Evolutionary conservation across 202 grass and related monocot genomes (phyloP).

Genomic region (Zizania palustris): DNA sequence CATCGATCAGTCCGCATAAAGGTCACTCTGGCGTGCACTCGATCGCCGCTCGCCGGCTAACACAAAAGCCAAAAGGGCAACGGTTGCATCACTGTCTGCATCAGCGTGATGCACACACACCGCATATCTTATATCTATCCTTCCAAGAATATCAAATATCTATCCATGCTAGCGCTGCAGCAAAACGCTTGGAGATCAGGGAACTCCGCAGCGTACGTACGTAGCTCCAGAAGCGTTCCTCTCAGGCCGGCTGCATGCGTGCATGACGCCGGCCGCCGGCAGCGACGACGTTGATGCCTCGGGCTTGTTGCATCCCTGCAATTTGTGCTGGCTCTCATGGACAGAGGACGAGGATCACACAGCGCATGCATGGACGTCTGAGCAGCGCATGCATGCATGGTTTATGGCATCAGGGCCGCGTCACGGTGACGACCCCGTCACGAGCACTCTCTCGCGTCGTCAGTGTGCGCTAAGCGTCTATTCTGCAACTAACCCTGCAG

Average conservation of each 20-base stretch:
- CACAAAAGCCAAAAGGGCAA: no score
- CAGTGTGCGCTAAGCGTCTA: constrained; percentile 26
- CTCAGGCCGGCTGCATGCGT: constrained; percentile 2
- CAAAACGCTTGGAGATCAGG: not conserved
- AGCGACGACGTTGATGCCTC: constrained; percentile 2
- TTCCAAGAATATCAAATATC: not conserved
- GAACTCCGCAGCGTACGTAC: no score
- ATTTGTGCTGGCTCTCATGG: not conserved
- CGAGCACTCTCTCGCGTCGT: not conserved
- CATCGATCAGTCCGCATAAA: no score
- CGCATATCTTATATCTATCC: not conserved
- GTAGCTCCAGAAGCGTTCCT: constrained; percentile 37
- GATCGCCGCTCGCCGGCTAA: no score
- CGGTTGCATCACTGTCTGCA: constrained; percentile 32
- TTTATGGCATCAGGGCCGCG: constrained; percentile 41
- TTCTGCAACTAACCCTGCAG: not conserved
- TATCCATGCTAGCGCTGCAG: not conserved
- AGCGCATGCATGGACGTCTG: not conserved
- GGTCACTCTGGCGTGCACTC: no score
- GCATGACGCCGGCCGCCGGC: no score
- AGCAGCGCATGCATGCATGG: no score
- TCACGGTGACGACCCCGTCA: constrained; percentile 35
- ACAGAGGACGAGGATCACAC: constrained; percentile 21
- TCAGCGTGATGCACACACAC: constrained; percentile 38
- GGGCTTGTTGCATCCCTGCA: constrained; percentile 3